These are phyloP conservation scores for Aspergillus baeticus DNA, from an alignment of 495 filamentous ascomycete genomes.

Conservation along the genomic window DNA sequence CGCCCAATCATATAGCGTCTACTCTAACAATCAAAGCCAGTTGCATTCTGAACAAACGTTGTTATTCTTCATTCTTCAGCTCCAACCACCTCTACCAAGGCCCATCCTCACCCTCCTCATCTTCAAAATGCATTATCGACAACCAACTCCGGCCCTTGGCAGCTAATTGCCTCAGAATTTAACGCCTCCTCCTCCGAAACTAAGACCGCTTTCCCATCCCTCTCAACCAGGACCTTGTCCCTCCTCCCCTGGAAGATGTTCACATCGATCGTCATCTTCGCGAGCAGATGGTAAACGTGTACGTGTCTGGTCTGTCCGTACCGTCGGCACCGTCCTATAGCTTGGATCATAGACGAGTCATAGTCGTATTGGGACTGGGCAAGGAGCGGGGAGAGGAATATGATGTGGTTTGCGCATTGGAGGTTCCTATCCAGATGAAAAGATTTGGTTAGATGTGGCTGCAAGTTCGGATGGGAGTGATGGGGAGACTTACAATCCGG, in stretches of 20 bases:
- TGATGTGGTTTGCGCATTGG: slow-evolving; percentile 71
- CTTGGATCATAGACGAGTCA: slow-evolving; percentile 63
- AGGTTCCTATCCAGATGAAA: slow-evolving; percentile 55
- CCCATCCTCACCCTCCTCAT: neutral
- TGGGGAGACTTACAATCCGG: slow-evolving; percentile 59
- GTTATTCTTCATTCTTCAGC: neutral
- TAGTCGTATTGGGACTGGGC: slow-evolving; percentile 56
- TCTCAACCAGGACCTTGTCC: slow-evolving; percentile 28
- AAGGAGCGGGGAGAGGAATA: slow-evolving; percentile 67
- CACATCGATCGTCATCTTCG: slow-evolving; percentile 66
- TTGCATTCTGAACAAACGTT: too few relatives aligned
- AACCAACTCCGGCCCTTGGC: slow-evolving; percentile 19
- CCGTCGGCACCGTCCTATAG: slow-evolving; percentile 65
- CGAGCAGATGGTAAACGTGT: slow-evolving; percentile 67
- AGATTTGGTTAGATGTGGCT: neutral
- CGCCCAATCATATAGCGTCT: too few relatives aligned
- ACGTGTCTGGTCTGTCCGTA: slow-evolving; percentile 68
- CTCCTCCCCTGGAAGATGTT: slow-evolving; percentile 56
- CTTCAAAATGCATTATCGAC: slow-evolving; percentile 21
- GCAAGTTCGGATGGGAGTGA: neutral
- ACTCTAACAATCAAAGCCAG: neutral
- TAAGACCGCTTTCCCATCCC: slow-evolving; percentile 17
- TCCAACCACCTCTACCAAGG: neutral
- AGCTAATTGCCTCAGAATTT: slow-evolving; percentile 18
- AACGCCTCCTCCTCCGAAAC: slow-evolving; percentile 16